Evolutionary conservation across 495 filamentous ascomycete species (phyloP).

Genomic region (Venustampulla echinocandica): DNA sequence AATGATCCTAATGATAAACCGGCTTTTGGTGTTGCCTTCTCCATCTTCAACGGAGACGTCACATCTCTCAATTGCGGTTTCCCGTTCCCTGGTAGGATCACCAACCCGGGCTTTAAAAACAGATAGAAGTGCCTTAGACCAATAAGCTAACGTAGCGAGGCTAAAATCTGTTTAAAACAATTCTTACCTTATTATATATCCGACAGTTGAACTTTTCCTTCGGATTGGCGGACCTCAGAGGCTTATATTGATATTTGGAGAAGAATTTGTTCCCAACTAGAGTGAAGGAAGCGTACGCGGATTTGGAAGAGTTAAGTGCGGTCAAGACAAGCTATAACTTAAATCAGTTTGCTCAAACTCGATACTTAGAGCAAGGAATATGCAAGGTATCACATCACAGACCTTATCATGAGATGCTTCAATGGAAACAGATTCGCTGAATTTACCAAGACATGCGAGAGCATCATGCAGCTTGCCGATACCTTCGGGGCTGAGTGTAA

Average conservation of each 20-base stretch:
- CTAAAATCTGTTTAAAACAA: background rate
- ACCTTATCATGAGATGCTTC: conserved; percentile 73
- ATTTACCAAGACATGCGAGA: conserved; percentile 81
- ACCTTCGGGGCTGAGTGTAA: conserved; percentile 69
- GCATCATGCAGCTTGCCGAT: conserved; percentile 70
- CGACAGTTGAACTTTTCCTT: conserved; percentile 62
- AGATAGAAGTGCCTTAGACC: conserved; percentile 55
- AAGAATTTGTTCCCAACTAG: conserved; percentile 74
- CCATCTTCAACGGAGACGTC: conserved; percentile 77
- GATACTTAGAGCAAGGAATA: background rate
- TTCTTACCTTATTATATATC: conserved; percentile 58
- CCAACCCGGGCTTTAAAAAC: conserved; percentile 58
- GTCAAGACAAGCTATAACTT: conserved; percentile 62
- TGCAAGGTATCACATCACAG: no score
- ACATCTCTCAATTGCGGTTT: conserved; percentile 75
- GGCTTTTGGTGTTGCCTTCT: conserved; percentile 60
- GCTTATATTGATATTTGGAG: conserved; percentile 59
- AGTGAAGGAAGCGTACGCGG: conserved; percentile 77
- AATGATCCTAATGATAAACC: conserved; percentile 71
- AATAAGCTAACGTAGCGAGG: background rate
- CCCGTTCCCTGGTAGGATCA: conserved; percentile 51
- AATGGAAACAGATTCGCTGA: conserved; percentile 80
- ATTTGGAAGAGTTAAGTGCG: conserved; percentile 84
- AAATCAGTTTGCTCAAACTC: conserved; percentile 4
- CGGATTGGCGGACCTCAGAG: conserved; percentile 20